Evolutionary conservation across 768 basidiomycete genomes (phyloP).

Genomic region (Suillus occidentalis): DNA sequence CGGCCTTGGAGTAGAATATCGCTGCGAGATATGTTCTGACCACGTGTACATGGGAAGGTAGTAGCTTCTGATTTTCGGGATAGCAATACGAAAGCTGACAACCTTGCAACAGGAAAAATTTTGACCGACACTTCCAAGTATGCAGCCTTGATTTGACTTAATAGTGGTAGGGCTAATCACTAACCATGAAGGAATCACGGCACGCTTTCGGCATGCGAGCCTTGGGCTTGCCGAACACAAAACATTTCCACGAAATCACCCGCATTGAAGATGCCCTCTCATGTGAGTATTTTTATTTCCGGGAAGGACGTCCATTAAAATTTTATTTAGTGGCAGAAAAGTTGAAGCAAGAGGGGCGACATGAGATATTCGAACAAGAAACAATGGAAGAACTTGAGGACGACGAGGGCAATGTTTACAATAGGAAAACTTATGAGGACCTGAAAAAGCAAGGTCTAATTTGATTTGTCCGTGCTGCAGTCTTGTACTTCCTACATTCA

Average conservation of each 20-base stretch:
- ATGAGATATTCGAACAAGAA: conserved; percentile 91
- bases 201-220: conserved; percentile 99
- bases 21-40: conserved; percentile 97
- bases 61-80: conserved; percentile 8
- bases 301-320: not conserved
- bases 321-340: conserved; percentile 83
- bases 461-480: conserved; percentile 30
- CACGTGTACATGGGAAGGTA: conserved; percentile 96
- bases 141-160: conserved; percentile 13
- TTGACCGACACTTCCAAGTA: conserved; percentile 93
- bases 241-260: conserved; percentile 99
- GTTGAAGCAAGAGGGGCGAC: conserved; percentile 93
- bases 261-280: conserved; percentile 95
- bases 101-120: conserved; percentile 72
- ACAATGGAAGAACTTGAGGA: conserved; percentile 98
- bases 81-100: conserved; percentile 16
- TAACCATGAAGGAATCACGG: conserved; percentile 69
- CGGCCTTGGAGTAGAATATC: conserved; percentile 96
- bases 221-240: conserved; percentile 94
- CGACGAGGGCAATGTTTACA: conserved; percentile 98
- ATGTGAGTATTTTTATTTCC: conserved; percentile 51
- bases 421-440: conserved; percentile 96
- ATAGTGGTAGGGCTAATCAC: conserved; percentile 19
- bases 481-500: conserved; percentile 11
- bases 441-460: conserved; percentile 95